Conservation (phyloP, 2,329 filamentous ascomycete genomes). For the Coleophoma crateriformis region DNA sequence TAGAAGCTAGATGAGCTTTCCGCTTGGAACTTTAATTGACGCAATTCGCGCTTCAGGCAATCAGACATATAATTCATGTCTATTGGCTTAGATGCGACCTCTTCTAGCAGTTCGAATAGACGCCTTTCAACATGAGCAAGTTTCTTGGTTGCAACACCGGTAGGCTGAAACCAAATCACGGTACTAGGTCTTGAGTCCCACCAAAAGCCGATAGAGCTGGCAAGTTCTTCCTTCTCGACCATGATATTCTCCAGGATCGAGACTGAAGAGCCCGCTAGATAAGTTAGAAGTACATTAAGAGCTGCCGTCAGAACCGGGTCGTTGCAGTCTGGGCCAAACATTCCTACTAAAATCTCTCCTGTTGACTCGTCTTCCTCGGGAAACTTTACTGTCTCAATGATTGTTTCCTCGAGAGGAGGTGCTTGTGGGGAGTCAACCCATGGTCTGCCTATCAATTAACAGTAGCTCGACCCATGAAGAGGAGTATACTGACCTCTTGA, state of each 20-base stretch:
- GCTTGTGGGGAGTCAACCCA: conserved; percentile 87
- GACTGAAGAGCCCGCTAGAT: conserved; percentile 88
- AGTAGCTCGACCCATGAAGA: neutral
- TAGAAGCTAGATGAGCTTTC: conserved; percentile 80
- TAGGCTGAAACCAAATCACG: conserved; percentile 80
- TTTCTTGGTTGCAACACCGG: conserved; percentile 81
- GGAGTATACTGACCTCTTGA: conserved; percentile 45
- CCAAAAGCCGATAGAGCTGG: conserved; percentile 77
- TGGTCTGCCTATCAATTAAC: conserved; percentile 39
- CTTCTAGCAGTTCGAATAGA: conserved; percentile 76
- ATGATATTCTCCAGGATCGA: conserved; percentile 87
- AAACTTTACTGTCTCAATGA: conserved; percentile 78
- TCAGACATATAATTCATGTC: conserved; percentile 89
- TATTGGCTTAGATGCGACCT: conserved; percentile 73
- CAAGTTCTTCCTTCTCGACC: conserved; percentile 88
- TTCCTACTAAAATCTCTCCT: conserved; percentile 80
- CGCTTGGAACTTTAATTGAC: conserved; percentile 76
- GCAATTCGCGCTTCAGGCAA: conserved; percentile 74
- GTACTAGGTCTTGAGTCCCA: conserved; percentile 76
- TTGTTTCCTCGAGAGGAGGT: conserved; percentile 64
- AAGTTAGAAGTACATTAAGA: conserved; percentile 73
- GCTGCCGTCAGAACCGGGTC: conserved; percentile 65
- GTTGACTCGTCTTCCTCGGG: conserved; percentile 94
- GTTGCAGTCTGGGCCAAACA: conserved; percentile 79
- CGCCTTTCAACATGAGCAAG: conserved; percentile 79